Evolutionary conservation across 306 rosid species (phyloP).

Genomic region (Begonia fuchsioides): DNA sequence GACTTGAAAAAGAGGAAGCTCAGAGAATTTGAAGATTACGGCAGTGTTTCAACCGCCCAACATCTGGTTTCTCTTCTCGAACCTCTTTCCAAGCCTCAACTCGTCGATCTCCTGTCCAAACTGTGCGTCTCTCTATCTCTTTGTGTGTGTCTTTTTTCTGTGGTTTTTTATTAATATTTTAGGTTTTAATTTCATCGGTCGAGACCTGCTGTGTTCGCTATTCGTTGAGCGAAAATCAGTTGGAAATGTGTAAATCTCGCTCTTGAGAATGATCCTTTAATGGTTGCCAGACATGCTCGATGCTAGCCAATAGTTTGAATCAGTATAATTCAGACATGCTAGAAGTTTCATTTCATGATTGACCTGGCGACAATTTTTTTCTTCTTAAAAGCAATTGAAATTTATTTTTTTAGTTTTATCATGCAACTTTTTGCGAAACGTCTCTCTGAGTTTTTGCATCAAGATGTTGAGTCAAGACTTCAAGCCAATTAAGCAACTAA

Average conservation of each 20-base stretch:
- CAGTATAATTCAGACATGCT: too few species aligned
- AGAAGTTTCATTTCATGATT: too few species aligned
- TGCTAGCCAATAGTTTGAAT: too few species aligned
- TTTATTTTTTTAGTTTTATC: too few species aligned
- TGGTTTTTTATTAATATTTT: background rate
- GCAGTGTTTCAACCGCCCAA: slow-evolving; percentile 23
- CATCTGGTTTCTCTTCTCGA: slow-evolving; percentile 48
- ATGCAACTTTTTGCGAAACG: too few species aligned
- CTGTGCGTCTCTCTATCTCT: slow-evolving; percentile 27
- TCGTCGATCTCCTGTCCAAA: slow-evolving; percentile 58
- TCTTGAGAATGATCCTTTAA: background rate
- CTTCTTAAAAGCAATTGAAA: too few species aligned
- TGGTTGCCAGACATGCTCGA: background rate
- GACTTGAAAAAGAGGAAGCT: slow-evolving; percentile 71
- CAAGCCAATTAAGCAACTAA: too few species aligned
- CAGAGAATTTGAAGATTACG: slow-evolving; percentile 19
- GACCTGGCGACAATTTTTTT: too few species aligned
- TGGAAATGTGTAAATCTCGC: background rate
- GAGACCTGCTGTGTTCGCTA: too few species aligned
- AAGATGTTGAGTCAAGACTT: too few species aligned
- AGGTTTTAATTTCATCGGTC: too few species aligned
- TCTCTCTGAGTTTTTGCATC: too few species aligned
- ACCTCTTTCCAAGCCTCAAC: slow-evolving; percentile 58
- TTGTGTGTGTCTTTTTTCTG: background rate
- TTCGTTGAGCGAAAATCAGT: background rate